Evolutionary conservation across 257 asterid genomes (phyloP), one percentile per base, ranked within the genome.

Genomic region (Solanum verrucosum): DNA sequence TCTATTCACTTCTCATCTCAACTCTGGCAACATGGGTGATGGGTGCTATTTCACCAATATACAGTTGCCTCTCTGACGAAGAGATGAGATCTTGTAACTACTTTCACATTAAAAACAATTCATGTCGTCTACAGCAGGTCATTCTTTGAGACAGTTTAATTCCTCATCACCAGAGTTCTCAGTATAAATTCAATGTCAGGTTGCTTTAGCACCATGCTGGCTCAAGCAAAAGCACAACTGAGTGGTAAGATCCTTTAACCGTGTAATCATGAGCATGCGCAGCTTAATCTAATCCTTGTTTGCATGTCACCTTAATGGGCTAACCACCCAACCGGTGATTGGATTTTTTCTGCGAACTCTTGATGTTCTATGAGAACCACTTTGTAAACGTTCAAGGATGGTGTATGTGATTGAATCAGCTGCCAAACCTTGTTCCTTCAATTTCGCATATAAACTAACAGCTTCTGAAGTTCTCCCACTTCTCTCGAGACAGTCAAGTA

Each of bases 391-490:
- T 87, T 92, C 98, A 90, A 97, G 98, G 91, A 96, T 93, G 7
- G 94, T 78, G 88, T 96, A 93, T 23, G 98, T 97, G 87, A 95
- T 95, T 15, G 94, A 93, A 92, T 97, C 99, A 9, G 99, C 99
- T 37, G 96, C 89, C 89, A 96, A 84, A 7, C 99, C 98, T 88
- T 95, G 95, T 88, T 95, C 96, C 87, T 95, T 96, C 73, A 97
- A 95, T 83, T 92, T 95, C 25, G 98, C 91, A 89, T 95, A 96
- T 91, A 97, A 87, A 85, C 95, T 96, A 86, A 96, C 95, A 16
- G 99, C 99, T 89, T 95, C 98, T 16, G 95, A 93, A 59, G 98
- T 95, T 90, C 99, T 96, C 91, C 99, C 99, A 84, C 94, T 83
- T 86, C 90, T 94, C 90, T 94, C 98, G n/a, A 97, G 94, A 88